A percentile compares a stretch with the other conserved stretches of the same genome.
These are phyloP conservation scores for Dendryphion nanum DNA, from an alignment of 2,329 filamentous ascomycete genomes.

Conservation along the genomic window DNA sequence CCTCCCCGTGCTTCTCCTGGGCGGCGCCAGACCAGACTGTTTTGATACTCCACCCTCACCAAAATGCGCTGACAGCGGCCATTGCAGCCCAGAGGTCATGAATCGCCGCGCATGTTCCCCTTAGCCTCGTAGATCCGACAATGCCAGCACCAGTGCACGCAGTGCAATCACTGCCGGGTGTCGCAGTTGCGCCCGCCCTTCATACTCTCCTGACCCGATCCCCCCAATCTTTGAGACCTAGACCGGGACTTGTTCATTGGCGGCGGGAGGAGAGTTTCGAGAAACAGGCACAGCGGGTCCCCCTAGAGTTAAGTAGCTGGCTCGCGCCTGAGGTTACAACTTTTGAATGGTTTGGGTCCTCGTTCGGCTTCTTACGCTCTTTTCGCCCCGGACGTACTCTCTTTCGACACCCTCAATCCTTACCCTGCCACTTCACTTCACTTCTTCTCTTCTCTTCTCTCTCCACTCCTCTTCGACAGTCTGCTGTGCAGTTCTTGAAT, in stretches of 20 bases:
- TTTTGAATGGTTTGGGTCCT: slow-evolving; percentile 32
- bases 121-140: slow-evolving; percentile 21
- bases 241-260: too few species aligned
- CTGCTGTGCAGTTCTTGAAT: slow-evolving; percentile 38
- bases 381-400: slow-evolving; percentile 5
- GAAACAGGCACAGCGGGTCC: slow-evolving; percentile 24
- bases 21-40: slow-evolving; percentile 34
- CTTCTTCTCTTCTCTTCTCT: slow-evolving; percentile 10
- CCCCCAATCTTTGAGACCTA: too few species aligned
- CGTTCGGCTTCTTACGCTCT: slow-evolving; percentile 14
- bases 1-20: too few species aligned
- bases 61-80: slow-evolving; percentile 10
- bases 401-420: too few species aligned
- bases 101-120: slow-evolving; percentile 15
- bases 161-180: slow-evolving; percentile 23
- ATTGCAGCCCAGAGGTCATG: slow-evolving; percentile 18
- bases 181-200: slow-evolving; percentile 14
- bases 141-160: too few species aligned
- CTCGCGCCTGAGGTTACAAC: slow-evolving; percentile 22
- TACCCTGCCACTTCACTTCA: slow-evolving; percentile 15
- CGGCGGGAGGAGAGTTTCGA: too few species aligned
- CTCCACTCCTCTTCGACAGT: slow-evolving; percentile 18
- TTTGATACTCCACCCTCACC: slow-evolving; percentile 29
- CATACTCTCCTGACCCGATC: slow-evolving; percentile 5
- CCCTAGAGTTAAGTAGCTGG: slow-evolving; percentile 8